phyloP scores from a whole-genome alignment of 768 basidiomycete species.

The Russula dissimulans region DNA sequence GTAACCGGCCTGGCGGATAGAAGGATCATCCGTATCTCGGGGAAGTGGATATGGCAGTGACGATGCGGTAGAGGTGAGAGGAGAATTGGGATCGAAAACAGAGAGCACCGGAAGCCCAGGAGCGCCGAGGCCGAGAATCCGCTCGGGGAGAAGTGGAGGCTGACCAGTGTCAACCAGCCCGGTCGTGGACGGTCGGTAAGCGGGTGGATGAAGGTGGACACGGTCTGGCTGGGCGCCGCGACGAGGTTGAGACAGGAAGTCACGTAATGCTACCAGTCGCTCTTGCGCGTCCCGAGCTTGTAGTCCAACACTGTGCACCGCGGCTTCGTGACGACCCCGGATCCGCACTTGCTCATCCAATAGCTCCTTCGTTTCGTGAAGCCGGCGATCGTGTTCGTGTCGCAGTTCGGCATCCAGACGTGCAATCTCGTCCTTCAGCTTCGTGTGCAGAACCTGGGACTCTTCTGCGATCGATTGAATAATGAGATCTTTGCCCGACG shows the following conservation, averaged over 20 bases:
- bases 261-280: background rate
- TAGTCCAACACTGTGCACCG: background rate
- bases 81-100: background rate
- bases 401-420: background rate
- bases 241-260: background rate
- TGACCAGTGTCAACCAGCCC: background rate
- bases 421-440: background rate
- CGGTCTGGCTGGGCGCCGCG: background rate
- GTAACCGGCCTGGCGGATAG: background rate
- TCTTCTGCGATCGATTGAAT: background rate
- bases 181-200: background rate
- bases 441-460: background rate
- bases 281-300: background rate
- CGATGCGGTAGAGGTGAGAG: background rate
- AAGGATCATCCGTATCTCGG: background rate
- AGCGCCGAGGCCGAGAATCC: background rate
- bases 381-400: background rate
- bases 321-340: background rate
- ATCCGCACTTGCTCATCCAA: slow-evolving; percentile 1
- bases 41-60: background rate
- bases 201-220: background rate
- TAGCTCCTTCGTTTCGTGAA: background rate
- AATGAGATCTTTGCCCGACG: background rate
- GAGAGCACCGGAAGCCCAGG: background rate
- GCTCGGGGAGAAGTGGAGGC: background rate